These are phyloP conservation scores for Thinopyrum obtusiflorum DNA, from an alignment of 202 grass and related monocot species.

Conservation along the genomic window DNA sequence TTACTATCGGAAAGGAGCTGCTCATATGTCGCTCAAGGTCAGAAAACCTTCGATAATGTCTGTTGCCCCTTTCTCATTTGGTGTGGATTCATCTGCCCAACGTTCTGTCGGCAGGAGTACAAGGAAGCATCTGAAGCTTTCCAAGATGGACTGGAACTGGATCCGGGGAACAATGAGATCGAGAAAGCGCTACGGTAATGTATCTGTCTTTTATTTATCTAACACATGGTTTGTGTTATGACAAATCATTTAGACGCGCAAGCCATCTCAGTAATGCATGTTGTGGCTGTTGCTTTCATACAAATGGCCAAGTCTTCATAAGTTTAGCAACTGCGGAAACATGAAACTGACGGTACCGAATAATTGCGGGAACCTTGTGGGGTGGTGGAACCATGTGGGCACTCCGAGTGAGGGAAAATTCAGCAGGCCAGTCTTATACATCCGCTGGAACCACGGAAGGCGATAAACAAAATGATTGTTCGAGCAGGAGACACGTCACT, in stretches of 20 bases:
- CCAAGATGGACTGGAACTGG: neutral
- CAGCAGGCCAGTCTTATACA: neutral
- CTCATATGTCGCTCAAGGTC: conserved; percentile 38
- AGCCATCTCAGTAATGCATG: neutral
- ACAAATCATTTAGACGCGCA: neutral
- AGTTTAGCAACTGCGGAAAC: neutral
- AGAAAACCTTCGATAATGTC: neutral
- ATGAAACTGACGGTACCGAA: neutral
- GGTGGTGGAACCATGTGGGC: too few relatives aligned
- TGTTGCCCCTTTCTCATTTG: neutral
- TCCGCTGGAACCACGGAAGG: too few relatives aligned
- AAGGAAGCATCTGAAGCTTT: neutral
- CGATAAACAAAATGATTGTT: too few relatives aligned
- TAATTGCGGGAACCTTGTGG: neutral
- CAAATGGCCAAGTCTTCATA: neutral
- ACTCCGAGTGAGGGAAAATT: neutral
- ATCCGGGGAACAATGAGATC: conserved; percentile 2
- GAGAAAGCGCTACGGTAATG: neutral
- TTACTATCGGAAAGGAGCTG: conserved; percentile 35
- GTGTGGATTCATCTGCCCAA: neutral
- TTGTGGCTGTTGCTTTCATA: neutral
- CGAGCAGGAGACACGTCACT: too few relatives aligned
- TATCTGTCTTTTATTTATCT: neutral
- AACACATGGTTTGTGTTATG: neutral
- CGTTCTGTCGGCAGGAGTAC: conserved; percentile 3